These are phyloP conservation scores for Penicillium ochrochloron DNA, from an alignment of 495 filamentous ascomycete species.

Conservation along the genomic window DNA sequence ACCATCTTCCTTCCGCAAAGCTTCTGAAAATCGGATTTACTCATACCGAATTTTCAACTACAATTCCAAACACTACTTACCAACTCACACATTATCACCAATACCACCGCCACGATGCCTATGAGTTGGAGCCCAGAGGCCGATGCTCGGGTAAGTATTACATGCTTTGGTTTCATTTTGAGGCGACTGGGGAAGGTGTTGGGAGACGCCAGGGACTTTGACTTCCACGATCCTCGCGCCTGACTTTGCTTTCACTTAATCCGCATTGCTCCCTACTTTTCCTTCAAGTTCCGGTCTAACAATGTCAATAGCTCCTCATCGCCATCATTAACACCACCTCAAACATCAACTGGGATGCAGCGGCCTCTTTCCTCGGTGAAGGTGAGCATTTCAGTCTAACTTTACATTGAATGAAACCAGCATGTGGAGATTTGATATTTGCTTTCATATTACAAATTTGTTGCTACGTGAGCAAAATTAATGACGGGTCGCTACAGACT, in stretches of 20 bases:
- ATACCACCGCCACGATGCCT: constrained; percentile 3
- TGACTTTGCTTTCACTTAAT: not conserved
- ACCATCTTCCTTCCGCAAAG: not conserved
- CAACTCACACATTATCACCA: not conserved
- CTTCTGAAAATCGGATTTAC: not conserved
- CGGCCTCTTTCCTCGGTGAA: constrained; percentile 10
- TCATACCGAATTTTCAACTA: not conserved
- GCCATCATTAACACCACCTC: constrained; percentile 2
- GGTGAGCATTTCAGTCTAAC: constrained; percentile 5
- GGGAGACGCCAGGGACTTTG: not conserved
- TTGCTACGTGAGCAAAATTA: not conserved
- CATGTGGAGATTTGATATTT: not conserved
- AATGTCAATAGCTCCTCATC: constrained; percentile 2
- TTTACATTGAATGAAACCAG: not conserved
- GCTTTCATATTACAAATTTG: not conserved
- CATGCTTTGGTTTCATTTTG: not conserved
- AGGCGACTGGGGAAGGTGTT: not conserved
- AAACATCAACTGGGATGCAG: constrained; percentile 8
- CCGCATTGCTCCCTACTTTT: too few species aligned
- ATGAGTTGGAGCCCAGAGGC: constrained; percentile 15
- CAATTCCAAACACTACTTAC: not conserved
- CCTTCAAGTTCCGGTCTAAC: not conserved
- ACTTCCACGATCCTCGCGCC: not conserved
- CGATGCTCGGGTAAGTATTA: constrained; percentile 16
- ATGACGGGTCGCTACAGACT: not conserved